Evolutionary conservation across 495 filamentous ascomycete species (phyloP), one percentile per base, ranked within the genome.

Genomic region (Corynascus novoguineensis): DNA sequence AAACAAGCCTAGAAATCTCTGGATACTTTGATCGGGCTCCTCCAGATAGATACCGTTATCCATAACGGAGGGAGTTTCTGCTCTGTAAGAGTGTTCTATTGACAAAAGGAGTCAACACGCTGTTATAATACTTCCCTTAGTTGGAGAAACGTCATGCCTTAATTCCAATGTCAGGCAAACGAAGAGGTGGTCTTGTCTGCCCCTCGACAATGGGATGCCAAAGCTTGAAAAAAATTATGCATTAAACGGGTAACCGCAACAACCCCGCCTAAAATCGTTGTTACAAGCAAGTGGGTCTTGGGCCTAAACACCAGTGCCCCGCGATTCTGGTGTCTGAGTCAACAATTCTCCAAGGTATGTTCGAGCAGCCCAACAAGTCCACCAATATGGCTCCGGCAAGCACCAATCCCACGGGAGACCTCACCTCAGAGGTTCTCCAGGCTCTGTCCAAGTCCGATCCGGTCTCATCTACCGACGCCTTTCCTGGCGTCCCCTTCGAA

Each of bases 401-500:
- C 50, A 55, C n/a, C 51, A 54, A 47, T 29, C 19, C 60, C 38
- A 14, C 55, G 14, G 60, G 55, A 69, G 86, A 90, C 65, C 75
- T 90, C 68, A 80, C 81, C 38, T 77, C 73, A 35, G 71, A 82
- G 55, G 78, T 92, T 49, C 77, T 95, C 68, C 78, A 83, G 50
- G 80, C 82, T 50, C 75, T 95, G 67, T 80, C 80, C 72, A 73
- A 81, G 61, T 66, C 85, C 49, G 78, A 81, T 47, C 81, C 87
- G 28, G 76, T 96, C 53, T 71, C 85, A 54, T 92, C 90, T 46
- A 75, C 71, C 68, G 83, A 90, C 66, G 83, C 83, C 67, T 95
- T 97, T 77, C 84, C 93, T 57, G 70, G 81, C 60, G 69, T 79
- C 61, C 78, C 86, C 63, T 87, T 89, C 66, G 73, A 76, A 40